phyloP scores from a whole-genome alignment of 1,284 basidiomycete genomes.

The Vanrija sp. region DNA sequence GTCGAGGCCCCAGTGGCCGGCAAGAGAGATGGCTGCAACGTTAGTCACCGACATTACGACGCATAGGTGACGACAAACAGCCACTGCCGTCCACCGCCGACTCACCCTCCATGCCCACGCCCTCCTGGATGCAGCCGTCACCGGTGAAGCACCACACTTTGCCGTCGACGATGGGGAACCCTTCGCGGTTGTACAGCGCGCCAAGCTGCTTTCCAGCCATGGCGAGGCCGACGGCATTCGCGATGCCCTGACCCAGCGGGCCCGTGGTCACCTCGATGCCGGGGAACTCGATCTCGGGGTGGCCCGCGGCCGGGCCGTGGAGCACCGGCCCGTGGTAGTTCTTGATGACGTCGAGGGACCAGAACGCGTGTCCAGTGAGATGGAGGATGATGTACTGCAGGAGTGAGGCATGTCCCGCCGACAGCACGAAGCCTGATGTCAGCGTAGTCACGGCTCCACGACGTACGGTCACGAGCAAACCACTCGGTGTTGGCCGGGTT shows the following conservation, averaged over 20 bases:
- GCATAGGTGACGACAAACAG: too few species aligned
- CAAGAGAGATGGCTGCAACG: conserved; percentile 22
- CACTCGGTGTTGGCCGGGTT: conserved; percentile 26
- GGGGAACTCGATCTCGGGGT: conserved; percentile 26
- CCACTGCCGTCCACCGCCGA: conserved; percentile 1
- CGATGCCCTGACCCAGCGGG: conserved; percentile 83
- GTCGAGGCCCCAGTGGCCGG: conserved; percentile 33
- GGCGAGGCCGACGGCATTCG: conserved; percentile 79
- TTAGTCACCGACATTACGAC: neutral
- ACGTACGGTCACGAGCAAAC: conserved; percentile 24
- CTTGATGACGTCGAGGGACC: conserved; percentile 28
- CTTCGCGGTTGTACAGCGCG: conserved; percentile 22
- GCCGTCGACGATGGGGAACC: conserved; percentile 14
- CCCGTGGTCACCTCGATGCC: conserved; percentile 83
- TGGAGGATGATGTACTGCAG: conserved; percentile 36
- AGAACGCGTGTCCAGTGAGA: conserved; percentile 26
- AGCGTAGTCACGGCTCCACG: neutral
- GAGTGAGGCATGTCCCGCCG: conserved; percentile 31
- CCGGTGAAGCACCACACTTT: conserved; percentile 36
- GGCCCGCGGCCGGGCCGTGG: conserved; percentile 23
- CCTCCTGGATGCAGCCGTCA: conserved; percentile 39
- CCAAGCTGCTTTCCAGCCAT: conserved; percentile 56
- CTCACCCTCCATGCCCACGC: conserved; percentile 27
- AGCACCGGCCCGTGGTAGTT: conserved; percentile 20
- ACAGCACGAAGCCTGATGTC: conserved; percentile 24